These are phyloP conservation scores for Ascocoryne sarcoides DNA, from an alignment of 2,329 filamentous ascomycete species.

Conservation along the genomic window DNA sequence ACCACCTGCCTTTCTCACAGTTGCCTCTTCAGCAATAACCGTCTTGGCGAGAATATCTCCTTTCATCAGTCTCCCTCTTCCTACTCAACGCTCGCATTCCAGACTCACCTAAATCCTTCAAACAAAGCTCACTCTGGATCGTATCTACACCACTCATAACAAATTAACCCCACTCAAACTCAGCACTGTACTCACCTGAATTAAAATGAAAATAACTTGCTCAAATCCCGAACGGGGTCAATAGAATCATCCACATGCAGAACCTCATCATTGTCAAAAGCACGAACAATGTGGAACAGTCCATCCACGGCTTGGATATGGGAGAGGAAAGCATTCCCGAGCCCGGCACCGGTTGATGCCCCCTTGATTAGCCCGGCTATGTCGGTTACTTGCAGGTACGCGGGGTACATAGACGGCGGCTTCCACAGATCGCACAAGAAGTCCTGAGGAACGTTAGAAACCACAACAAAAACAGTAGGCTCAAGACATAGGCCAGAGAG, in stretches of 20 bases:
- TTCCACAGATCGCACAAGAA: slow-evolving; percentile 39
- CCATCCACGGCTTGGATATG: slow-evolving; percentile 39
- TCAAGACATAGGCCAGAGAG: no score
- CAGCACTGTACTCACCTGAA: no score
- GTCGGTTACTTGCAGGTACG: slow-evolving; percentile 36
- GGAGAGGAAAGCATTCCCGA: slow-evolving; percentile 38
- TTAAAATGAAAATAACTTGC: no score
- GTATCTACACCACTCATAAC: slow-evolving; percentile 25
- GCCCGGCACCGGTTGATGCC: slow-evolving; percentile 35
- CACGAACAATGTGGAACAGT: slow-evolving; percentile 38
- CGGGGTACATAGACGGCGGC: slow-evolving; percentile 37
- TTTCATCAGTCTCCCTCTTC: background rate
- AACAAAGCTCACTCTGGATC: slow-evolving; percentile 34
- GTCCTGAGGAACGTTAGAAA: slow-evolving; percentile 28
- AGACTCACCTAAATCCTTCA: slow-evolving; percentile 32
- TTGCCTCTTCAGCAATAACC: slow-evolving; percentile 33
- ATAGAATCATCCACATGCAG: slow-evolving; percentile 39
- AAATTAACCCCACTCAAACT: slow-evolving; percentile 4
- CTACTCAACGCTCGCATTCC: background rate
- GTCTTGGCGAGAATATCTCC: slow-evolving; percentile 33
- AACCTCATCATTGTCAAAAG: slow-evolving; percentile 38
- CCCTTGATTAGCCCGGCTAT: slow-evolving; percentile 39
- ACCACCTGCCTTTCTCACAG: slow-evolving; percentile 35
- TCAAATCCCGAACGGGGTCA: slow-evolving; percentile 36
- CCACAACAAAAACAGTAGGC: no score